Evolutionary conservation across 768 basidiomycete species (phyloP).

Genomic region (Exsudoporus frostii): DNA sequence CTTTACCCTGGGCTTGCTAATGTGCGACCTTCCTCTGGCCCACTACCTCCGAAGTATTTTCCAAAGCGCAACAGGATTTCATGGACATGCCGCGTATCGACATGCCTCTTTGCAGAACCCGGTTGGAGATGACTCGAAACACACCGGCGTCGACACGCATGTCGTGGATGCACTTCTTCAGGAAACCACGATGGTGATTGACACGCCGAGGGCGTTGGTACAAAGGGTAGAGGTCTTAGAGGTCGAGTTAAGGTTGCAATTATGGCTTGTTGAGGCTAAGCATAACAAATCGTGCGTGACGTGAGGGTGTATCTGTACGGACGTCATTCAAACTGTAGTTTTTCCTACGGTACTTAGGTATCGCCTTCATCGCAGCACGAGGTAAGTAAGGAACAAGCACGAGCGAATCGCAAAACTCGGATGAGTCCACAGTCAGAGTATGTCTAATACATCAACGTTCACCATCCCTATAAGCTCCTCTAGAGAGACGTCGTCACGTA

Average conservation of each 20-base stretch:
- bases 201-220: conserved; percentile 12
- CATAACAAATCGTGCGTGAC: conserved; percentile 11
- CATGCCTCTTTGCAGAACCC: conserved; percentile 9
- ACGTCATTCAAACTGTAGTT: no score
- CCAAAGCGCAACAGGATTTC: conserved; percentile 12
- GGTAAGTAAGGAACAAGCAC: no score
- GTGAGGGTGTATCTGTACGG: conserved; percentile 19
- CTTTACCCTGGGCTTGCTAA: neutral
- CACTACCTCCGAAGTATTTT: conserved; percentile 20
- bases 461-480: no score
- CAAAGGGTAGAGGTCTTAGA: conserved; percentile 22
- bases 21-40: neutral
- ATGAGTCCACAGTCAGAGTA: no score
- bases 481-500: no score
- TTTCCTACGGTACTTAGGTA: no score
- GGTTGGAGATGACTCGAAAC: conserved; percentile 1
- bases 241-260: conserved; percentile 7
- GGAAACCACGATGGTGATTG: conserved; percentile 16
- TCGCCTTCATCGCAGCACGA: no score
- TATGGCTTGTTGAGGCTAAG: conserved; percentile 13
- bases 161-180: conserved; percentile 16
- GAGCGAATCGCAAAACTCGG: no score
- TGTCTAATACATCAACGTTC: no score
- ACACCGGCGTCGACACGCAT: neutral
- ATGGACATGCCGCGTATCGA: conserved; percentile 4